Evolutionary conservation across 192 early-diverging fungal genomes (phyloP), one percentile per base, ranked within the genome.

Genomic region (Mortierella claussenii): DNA sequence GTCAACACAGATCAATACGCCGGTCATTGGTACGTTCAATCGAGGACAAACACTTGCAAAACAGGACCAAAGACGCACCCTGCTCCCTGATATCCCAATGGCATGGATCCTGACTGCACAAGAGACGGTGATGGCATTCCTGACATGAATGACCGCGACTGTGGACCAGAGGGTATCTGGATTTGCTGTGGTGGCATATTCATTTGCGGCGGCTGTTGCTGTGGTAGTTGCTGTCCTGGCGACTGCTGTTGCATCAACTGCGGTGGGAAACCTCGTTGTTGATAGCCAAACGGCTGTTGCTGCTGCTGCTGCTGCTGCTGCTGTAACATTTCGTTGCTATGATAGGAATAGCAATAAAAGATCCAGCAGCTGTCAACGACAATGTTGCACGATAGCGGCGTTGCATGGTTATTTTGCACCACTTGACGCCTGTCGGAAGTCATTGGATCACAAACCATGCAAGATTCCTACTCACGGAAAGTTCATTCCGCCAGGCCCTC

Each of bases 91-190:
- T 66, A 65, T 12, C 73, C 73, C 30, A 59, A 53, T 42, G 48
- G 55, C 61, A 65, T 65, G 3, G 70, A 65, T n/a, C 59, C 44
- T 26, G 55, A 23, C n/a, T 67, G 73, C 0, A 57, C 26, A 15
- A 76, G 53, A 15, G 73, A 76, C 0, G 73, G 73, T 17, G 73
- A 76, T 18, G 73, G 73, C 73, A 76, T 76, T n/a, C 73, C 73
- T 13, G 51, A 42, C 58, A 67, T 66, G 45, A 67, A 76, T 0
- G 51, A 42, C 20, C 65, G 58, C 4, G 60, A 55, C 17, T 65
- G 63, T 33, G 55, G 64, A 12, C 13, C 18, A 11, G 30, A 23
- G 12, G 73, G 63, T 21, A 76, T 61, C 21, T 76, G 73, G 28
- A 76, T 75, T 26, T 51, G 58, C 36, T 70, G 73, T 26, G 58